A percentile compares a stretch with the other conserved stretches of the same genome.
phyloP scores from a whole-genome alignment of 192 early-diverging fungal genomes.

The Mortierella alpina region DNA sequence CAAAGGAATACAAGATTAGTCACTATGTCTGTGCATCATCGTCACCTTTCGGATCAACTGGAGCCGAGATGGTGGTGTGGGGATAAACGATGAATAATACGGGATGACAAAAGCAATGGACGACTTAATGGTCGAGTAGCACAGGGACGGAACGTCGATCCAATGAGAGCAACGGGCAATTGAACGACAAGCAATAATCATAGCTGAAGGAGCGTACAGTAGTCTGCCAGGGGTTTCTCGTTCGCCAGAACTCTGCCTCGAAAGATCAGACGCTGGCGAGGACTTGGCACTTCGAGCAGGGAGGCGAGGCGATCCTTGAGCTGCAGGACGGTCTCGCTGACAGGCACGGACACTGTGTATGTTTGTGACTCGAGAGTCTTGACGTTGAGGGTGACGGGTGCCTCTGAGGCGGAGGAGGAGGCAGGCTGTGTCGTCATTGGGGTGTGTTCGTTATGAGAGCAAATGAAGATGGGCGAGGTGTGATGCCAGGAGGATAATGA shows the following conservation, averaged over 20 bases:
- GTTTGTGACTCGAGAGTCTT: constrained; percentile 52
- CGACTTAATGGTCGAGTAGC: neutral
- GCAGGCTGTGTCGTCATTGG: neutral
- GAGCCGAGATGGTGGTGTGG: neutral
- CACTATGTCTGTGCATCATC: constrained; percentile 13
- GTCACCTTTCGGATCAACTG: constrained; percentile 14
- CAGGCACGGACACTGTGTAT: constrained; percentile 49
- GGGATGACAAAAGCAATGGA: constrained; percentile 12
- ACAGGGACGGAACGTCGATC: neutral
- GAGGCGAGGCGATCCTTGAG: constrained; percentile 56
- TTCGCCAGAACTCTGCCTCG: constrained; percentile 59
- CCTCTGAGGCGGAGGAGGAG: neutral
- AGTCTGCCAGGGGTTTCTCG: constrained; percentile 56
- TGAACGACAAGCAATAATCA: neutral
- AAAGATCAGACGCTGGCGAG: constrained; percentile 63
- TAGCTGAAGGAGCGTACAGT: constrained; percentile 44
- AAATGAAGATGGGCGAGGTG: neutral
- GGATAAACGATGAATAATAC: constrained; percentile 47
- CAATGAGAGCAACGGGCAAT: neutral
- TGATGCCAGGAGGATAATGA: neutral
- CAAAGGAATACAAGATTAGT: constrained; percentile 26
- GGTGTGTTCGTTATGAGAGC: neutral
- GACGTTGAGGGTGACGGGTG: constrained; percentile 41
- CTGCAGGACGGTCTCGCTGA: constrained; percentile 54
- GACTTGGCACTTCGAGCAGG: constrained; percentile 52